Evolutionary conservation across 1,139 yeast genomes (phyloP).

Genomic region (Yamadazyma atlantica): DNA sequence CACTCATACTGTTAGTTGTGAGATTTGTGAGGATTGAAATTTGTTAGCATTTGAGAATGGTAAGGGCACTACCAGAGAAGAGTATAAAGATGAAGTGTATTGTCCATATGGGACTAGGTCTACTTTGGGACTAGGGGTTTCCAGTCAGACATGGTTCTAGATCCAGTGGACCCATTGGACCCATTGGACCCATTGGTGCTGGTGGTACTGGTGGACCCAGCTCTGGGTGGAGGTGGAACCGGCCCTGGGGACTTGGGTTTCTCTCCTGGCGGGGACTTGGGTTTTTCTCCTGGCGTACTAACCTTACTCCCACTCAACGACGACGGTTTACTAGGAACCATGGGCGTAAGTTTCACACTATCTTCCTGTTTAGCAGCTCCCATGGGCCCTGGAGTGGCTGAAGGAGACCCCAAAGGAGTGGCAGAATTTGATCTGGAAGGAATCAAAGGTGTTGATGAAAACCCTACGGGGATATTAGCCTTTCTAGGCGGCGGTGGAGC

Average conservation of each 20-base stretch:
- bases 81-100: too few relatives aligned
- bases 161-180: constrained; percentile 6
- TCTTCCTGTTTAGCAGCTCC: constrained; percentile 3
- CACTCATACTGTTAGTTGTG: background rate
- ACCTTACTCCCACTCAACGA: constrained; percentile 22
- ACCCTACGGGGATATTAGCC: constrained; percentile 31
- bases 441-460: constrained; percentile 39
- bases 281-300: background rate
- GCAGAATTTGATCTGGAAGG: constrained; percentile 37
- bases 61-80: too few relatives aligned
- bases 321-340: constrained; percentile 39
- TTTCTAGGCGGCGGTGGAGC: constrained; percentile 32
- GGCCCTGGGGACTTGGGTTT: constrained; percentile 14
- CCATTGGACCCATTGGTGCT: too few relatives aligned
- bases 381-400: constrained; percentile 9
- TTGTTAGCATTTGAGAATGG: too few relatives aligned
- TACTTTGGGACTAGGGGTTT: constrained; percentile 55
- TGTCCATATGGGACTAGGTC: too few relatives aligned
- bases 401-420: constrained; percentile 22
- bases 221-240: constrained; percentile 30
- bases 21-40: background rate
- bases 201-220: constrained; percentile 2
- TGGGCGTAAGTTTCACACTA: constrained; percentile 22
- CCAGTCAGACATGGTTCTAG: constrained; percentile 52
- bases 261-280: constrained; percentile 1